Conservation (phyloP, 2,329 filamentous ascomycete species). For the Colletotrichum sp. region DNA sequence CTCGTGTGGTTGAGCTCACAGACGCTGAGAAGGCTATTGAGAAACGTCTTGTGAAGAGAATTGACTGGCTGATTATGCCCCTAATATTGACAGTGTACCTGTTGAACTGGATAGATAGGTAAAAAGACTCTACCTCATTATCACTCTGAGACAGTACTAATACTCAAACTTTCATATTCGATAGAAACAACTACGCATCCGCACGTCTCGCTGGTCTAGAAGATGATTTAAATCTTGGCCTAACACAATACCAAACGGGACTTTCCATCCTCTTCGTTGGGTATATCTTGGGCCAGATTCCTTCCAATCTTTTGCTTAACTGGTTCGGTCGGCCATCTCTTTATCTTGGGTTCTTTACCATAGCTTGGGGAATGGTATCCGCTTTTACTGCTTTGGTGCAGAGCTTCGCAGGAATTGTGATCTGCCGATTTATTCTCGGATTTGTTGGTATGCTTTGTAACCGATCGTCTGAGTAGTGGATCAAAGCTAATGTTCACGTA, state of each 20-base stretch:
- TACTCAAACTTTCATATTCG: not conserved
- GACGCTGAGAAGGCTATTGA: not conserved
- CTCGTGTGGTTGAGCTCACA: not conserved
- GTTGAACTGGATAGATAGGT: constrained; percentile 9
- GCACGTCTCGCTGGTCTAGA: constrained; percentile 3
- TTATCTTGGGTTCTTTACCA: constrained; percentile 42
- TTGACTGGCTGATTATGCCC: constrained; percentile 5
- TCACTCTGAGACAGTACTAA: not conserved
- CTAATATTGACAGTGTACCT: not conserved
- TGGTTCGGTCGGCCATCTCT: constrained; percentile 33
- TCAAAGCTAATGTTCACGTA: not conserved
- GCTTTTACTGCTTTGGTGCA: constrained; percentile 33
- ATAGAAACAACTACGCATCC: constrained; percentile 1
- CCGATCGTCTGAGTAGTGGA: not conserved
- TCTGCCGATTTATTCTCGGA: constrained; percentile 41
- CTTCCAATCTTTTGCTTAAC: constrained; percentile 29
- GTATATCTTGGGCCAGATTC: constrained; percentile 28
- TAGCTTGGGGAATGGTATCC: constrained; percentile 14
- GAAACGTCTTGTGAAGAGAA: not conserved
- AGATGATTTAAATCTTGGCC: constrained; percentile 32
- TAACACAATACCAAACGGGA: constrained; percentile 28
- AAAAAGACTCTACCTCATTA: not conserved
- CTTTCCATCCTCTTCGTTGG: constrained; percentile 32
- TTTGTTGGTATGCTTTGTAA: constrained; percentile 31
- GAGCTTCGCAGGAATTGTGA: constrained; percentile 38